Evolutionary conservation across 2,329 filamentous ascomycete genomes (phyloP).

Genomic region (Torrubiella hemipterigena): DNA sequence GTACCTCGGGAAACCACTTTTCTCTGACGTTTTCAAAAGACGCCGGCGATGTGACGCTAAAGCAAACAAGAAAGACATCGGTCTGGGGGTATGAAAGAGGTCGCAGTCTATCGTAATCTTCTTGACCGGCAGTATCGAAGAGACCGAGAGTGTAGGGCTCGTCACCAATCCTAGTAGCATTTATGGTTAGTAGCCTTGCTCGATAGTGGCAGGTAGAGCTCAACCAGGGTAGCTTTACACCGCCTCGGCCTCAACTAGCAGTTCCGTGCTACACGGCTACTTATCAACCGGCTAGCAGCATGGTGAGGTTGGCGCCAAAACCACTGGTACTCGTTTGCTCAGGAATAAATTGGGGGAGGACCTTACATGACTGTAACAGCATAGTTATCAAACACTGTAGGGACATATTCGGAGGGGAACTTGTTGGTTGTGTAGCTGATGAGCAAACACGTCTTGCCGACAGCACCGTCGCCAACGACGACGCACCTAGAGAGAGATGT

Average conservation of each 20-base stretch:
- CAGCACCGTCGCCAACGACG: slow-evolving; percentile 97
- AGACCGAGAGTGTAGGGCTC: slow-evolving; percentile 95
- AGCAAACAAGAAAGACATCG: slow-evolving; percentile 97
- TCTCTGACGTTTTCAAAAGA: slow-evolving; percentile 99
- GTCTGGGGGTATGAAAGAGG: slow-evolving; percentile 97
- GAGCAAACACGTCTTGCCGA: slow-evolving; percentile 96
- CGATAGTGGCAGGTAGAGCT: background rate
- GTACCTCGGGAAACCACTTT: slow-evolving; percentile 98
- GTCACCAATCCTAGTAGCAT: slow-evolving; percentile 73
- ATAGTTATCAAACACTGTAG: slow-evolving; percentile 99
- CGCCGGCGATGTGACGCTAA: slow-evolving; percentile 92
- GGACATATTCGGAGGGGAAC: slow-evolving; percentile 98
- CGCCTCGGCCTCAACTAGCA: too few relatives aligned
- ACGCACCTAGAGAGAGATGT: slow-evolving; percentile 59
- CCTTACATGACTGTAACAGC: slow-evolving; percentile 99
- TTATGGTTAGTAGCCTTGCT: slow-evolving; percentile 10
- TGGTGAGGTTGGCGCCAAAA: background rate
- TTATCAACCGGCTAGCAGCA: too few relatives aligned
- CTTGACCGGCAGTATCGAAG: slow-evolving; percentile 97
- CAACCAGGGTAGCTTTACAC: background rate
- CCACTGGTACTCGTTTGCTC: too few relatives aligned
- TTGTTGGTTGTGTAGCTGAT: slow-evolving; percentile 99
- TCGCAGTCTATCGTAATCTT: slow-evolving; percentile 96
- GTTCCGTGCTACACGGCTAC: too few relatives aligned
- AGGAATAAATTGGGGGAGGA: slow-evolving; percentile 20